Evolutionary conservation across 2,329 filamentous ascomycete genomes (phyloP).

Genomic region (Fusarium siculi): DNA sequence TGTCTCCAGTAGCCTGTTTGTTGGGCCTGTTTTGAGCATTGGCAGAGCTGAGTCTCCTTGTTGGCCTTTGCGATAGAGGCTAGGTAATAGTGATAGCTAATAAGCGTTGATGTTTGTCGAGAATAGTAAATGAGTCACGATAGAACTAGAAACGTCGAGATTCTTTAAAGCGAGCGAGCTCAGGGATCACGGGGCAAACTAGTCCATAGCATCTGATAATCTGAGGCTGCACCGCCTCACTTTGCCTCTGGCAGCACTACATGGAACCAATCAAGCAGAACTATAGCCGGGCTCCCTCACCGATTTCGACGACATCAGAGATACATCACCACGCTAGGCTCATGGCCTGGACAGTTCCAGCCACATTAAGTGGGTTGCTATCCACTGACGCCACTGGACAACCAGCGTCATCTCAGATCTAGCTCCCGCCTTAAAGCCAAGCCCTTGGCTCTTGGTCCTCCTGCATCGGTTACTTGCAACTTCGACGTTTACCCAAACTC

Average conservation of each 20-base stretch:
- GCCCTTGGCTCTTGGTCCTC: conserved; percentile 27
- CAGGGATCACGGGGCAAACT: conserved; percentile 3
- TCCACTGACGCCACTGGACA: conserved; percentile 33
- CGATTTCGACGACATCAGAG: conserved; percentile 3
- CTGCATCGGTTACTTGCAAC: conserved; percentile 19
- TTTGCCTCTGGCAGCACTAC: conserved; percentile 24
- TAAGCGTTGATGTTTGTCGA: not conserved
- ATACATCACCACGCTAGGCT: not conserved
- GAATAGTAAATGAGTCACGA: not conserved
- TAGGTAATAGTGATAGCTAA: not conserved
- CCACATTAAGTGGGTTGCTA: not conserved
- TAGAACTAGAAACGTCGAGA: conserved; percentile 17
- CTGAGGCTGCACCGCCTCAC: conserved; percentile 33
- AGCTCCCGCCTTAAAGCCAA: conserved; percentile 39
- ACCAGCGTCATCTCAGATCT: conserved; percentile 26
- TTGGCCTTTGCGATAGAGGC: not conserved
- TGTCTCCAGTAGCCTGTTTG: conserved; percentile 34
- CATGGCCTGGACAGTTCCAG: not conserved
- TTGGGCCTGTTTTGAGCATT: conserved; percentile 16
- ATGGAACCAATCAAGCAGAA: conserved; percentile 23
- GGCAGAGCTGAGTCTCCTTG: not conserved
- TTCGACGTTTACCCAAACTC: conserved; percentile 23
- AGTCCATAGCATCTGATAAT: not conserved
- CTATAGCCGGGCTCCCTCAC: conserved; percentile 10
- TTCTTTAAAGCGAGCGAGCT: conserved; percentile 6